phyloP scores from a whole-genome alignment of 495 filamentous ascomycete genomes.

The Opeltia flavorubescens region DNA sequence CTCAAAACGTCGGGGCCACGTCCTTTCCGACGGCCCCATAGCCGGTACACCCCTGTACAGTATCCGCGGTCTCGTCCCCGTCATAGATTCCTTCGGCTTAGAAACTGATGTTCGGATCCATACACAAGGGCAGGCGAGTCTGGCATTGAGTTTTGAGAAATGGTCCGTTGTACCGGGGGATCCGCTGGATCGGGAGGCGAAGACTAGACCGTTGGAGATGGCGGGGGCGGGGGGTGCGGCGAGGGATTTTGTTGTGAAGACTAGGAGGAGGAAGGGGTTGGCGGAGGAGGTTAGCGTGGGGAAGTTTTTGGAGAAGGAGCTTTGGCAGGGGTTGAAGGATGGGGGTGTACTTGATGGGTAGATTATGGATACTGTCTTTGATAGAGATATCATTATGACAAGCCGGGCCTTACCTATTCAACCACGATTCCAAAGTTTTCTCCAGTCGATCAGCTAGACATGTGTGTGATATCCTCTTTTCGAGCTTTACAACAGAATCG shows the following conservation, averaged over 20 bases:
- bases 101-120: constrained; percentile 94
- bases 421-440: too few species aligned
- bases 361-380: too few species aligned
- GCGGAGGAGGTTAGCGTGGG: constrained; percentile 91
- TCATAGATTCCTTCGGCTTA: constrained; percentile 94
- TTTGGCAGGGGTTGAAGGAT: constrained; percentile 78
- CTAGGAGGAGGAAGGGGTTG: constrained; percentile 78
- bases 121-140: constrained; percentile 81
- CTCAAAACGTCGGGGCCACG: constrained; percentile 76
- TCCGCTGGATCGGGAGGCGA: constrained; percentile 76
- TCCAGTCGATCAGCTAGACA: too few species aligned
- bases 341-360: constrained; percentile 70
- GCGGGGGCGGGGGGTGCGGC: constrained; percentile 77
- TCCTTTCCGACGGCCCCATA: constrained; percentile 82
- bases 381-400: too few species aligned
- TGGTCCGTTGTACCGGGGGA: constrained; percentile 95
- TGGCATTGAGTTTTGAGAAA: constrained; percentile 86
- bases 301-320: constrained; percentile 89
- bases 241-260: constrained; percentile 93
- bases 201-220: constrained; percentile 71
- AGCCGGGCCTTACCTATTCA: too few species aligned
- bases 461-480: too few species aligned
- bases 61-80: constrained; percentile 79
- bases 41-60: constrained; percentile 91
- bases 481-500: too few species aligned